Evolutionary conservation across 305 asterid genomes (phyloP).

Genomic region (Fraxinus nigra): DNA sequence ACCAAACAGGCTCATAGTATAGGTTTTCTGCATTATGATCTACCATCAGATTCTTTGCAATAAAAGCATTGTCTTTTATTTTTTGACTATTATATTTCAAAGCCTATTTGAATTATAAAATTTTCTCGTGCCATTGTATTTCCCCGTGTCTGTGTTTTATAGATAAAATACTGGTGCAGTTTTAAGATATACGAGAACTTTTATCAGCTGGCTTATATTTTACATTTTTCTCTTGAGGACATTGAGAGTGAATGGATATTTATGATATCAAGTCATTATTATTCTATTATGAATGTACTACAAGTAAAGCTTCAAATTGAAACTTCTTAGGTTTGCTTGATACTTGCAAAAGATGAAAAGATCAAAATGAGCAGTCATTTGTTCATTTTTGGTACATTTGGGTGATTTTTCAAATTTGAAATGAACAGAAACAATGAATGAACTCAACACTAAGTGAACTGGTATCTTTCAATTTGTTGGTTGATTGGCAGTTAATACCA

Average conservation of each 20-base stretch:
- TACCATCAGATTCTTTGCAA: constrained; percentile 11
- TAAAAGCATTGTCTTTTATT: neutral
- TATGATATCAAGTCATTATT: neutral
- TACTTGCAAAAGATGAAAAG: neutral
- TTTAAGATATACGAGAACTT: neutral
- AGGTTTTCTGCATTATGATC: constrained; percentile 23
- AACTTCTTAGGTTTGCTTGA: neutral
- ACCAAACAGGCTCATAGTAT: too few relatives aligned
- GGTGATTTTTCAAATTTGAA: neutral
- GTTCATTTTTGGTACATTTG: neutral
- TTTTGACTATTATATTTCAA: neutral
- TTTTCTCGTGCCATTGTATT: neutral
- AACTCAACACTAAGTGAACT: neutral
- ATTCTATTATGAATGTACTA: neutral
- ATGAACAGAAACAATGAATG: constrained; percentile 1
- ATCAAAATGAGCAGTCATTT: neutral
- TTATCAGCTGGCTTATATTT: neutral
- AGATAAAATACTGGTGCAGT: neutral
- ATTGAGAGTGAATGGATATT: neutral
- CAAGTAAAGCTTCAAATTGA: neutral
- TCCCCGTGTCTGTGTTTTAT: neutral
- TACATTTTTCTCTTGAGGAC: neutral
- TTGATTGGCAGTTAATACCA: neutral
- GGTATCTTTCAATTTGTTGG: neutral
- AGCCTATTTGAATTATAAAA: neutral